phyloP scores from a whole-genome alignment of 2,329 filamentous ascomycete genomes.

The Teratosphaeriaceae sp. region DNA sequence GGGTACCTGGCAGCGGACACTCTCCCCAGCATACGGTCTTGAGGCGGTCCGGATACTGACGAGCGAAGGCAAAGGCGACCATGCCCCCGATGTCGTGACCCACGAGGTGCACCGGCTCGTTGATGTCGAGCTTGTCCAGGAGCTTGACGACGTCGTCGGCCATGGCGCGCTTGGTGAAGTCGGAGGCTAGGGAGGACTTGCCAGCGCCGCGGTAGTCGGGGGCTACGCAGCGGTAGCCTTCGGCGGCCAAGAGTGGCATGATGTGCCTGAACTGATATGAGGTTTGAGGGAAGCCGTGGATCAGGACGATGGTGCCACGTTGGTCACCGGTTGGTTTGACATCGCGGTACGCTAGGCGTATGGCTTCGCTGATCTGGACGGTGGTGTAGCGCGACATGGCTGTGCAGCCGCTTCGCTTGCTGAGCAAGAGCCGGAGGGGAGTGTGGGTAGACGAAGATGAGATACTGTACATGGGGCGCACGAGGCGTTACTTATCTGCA shows the following conservation, averaged over 20 bases:
- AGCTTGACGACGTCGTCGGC: conserved; percentile 34
- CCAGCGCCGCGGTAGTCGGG: conserved; percentile 39
- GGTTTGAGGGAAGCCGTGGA: conserved; percentile 42
- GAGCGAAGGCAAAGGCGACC: conserved; percentile 37
- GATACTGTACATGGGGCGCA: not conserved
- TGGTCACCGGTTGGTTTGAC: not conserved
- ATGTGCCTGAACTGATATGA: conserved; percentile 33
- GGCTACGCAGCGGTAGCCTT: conserved; percentile 35
- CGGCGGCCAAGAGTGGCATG: conserved; percentile 22
- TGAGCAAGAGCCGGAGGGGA: too few species aligned
- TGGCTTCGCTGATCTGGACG: not conserved
- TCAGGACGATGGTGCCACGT: conserved; percentile 31
- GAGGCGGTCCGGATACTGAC: conserved; percentile 29
- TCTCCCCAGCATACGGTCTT: conserved; percentile 37
- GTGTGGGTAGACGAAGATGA: too few species aligned
- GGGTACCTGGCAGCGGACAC: conserved; percentile 31
- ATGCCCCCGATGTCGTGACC: conserved; percentile 45
- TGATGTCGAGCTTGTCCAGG: conserved; percentile 26
- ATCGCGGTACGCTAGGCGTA: not conserved
- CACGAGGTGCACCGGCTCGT: conserved; percentile 34
- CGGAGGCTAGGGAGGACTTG: conserved; percentile 19
- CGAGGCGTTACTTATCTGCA: not conserved
- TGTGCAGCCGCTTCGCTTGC: too few species aligned
- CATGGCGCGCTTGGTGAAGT: conserved; percentile 37
- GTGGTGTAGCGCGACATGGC: not conserved